Conservation (phyloP, 805 yeast species). For the Sugiyamaella mastotermitis region DNA sequence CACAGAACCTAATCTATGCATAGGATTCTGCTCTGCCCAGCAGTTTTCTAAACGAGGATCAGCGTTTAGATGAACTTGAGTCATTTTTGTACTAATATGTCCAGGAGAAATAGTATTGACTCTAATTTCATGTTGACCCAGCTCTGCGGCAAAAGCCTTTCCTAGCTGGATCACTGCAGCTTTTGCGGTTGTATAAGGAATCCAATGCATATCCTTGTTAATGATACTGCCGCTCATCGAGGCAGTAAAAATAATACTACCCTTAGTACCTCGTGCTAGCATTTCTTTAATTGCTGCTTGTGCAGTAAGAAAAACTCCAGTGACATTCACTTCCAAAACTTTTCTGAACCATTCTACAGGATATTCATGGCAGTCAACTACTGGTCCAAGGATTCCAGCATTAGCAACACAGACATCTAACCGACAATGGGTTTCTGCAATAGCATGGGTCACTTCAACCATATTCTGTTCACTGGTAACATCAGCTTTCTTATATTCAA, state of each 20-base stretch:
- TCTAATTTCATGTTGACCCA: conserved; percentile 48
- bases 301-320: conserved; percentile 67
- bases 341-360: conserved; percentile 56
- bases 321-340: conserved; percentile 61
- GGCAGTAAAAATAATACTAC: conserved; percentile 68
- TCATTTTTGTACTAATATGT: conserved; percentile 54
- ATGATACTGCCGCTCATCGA: conserved; percentile 74
- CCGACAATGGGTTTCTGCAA: conserved; percentile 46
- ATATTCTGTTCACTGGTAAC: conserved; percentile 40
- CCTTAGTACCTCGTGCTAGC: conserved; percentile 52
- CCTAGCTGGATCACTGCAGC: conserved; percentile 34
- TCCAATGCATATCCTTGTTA: conserved; percentile 43
- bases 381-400: conserved; percentile 52
- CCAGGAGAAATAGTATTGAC: conserved; percentile 56
- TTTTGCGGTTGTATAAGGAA: conserved; percentile 34
- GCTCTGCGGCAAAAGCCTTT: conserved; percentile 45
- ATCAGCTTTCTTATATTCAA: conserved; percentile 40
- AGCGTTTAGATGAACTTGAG: conserved; percentile 45
- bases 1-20: conserved; percentile 57
- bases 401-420: conserved; percentile 65
- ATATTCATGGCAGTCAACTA: conserved; percentile 46
- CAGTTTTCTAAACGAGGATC: conserved; percentile 43
- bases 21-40: conserved; percentile 38
- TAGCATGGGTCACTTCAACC: conserved; percentile 36
- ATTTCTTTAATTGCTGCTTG: conserved; percentile 57